These are phyloP conservation scores for Davidsoniella eucalypti DNA, from an alignment of 2,329 filamentous ascomycete genomes.

Conservation along the genomic window DNA sequence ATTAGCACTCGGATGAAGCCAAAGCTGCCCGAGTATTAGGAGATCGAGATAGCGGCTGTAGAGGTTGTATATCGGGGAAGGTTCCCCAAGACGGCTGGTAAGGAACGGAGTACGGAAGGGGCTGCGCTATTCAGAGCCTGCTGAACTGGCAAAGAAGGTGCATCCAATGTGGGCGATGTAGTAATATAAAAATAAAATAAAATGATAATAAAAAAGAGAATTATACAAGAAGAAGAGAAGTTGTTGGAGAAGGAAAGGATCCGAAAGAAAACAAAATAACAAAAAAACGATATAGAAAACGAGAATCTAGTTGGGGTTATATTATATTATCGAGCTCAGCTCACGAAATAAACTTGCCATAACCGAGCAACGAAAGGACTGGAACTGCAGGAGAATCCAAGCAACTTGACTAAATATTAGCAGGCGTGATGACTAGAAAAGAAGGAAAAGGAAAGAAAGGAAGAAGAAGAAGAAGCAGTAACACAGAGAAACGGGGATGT, in stretches of 20 bases:
- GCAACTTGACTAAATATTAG: slow-evolving; percentile 1
- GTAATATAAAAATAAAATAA: background rate
- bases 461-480: background rate
- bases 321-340: too few relatives aligned
- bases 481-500: too few relatives aligned
- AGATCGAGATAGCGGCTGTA: background rate
- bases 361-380: background rate
- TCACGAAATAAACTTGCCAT: background rate
- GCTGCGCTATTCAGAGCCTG: slow-evolving; percentile 33
- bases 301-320: background rate
- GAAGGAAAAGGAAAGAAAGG: slow-evolving; percentile 1
- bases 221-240: background rate
- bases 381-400: slow-evolving; percentile 2
- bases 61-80: background rate
- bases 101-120: background rate
- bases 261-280: slow-evolving; percentile 12
- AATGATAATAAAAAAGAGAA: background rate
- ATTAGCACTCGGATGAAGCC: too few relatives aligned
- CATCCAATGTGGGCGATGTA: slow-evolving; percentile 10
- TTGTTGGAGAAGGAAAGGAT: slow-evolving; percentile 16
- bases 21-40: background rate
- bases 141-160: slow-evolving; percentile 27
- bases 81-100: background rate
- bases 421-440: slow-evolving; percentile 3
- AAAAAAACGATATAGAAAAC: slow-evolving; percentile 1